A percentile compares a stretch with the other conserved stretches of the same genome.
phyloP scores from a whole-genome alignment of 768 basidiomycete genomes.

The Kwoniella sp. region DNA sequence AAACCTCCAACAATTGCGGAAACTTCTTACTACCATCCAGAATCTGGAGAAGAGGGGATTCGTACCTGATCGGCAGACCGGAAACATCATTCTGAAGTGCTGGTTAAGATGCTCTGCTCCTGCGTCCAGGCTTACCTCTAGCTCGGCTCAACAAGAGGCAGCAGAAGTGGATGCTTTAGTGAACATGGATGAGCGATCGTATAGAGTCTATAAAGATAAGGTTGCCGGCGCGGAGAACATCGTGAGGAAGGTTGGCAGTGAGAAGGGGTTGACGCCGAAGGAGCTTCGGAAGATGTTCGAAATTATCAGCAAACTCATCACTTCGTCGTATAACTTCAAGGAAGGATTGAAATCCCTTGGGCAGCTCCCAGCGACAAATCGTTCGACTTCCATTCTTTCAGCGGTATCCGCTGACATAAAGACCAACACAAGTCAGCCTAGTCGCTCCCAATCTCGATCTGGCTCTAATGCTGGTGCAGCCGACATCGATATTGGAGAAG shows the following conservation, averaged over 20 bases:
- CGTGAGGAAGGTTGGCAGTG: constrained; percentile 8
- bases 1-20: constrained; percentile 27
- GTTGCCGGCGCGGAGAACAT: background rate
- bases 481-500: background rate
- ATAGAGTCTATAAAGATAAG: background rate
- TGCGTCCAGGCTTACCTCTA: background rate
- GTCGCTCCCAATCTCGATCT: background rate
- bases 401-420: too few relatives aligned
- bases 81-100: constrained; percentile 69
- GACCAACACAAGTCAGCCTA: too few relatives aligned
- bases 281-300: constrained; percentile 67
- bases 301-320: constrained; percentile 63
- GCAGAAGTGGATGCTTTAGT: background rate
- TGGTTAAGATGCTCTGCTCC: constrained; percentile 61
- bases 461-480: too few relatives aligned
- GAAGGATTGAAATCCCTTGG: too few relatives aligned
- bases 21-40: constrained; percentile 59
- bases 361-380: background rate
- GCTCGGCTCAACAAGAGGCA: background rate
- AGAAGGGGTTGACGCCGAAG: constrained; percentile 57
- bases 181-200: background rate
- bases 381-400: background rate
- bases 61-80: constrained; percentile 67
- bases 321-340: background rate
- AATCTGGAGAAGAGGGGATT: constrained; percentile 59